A percentile compares a stretch with the other conserved stretches of the same genome.
Evolutionary conservation across 495 filamentous ascomycete species (phyloP).

Genomic region (Cenococcum geophilum): DNA sequence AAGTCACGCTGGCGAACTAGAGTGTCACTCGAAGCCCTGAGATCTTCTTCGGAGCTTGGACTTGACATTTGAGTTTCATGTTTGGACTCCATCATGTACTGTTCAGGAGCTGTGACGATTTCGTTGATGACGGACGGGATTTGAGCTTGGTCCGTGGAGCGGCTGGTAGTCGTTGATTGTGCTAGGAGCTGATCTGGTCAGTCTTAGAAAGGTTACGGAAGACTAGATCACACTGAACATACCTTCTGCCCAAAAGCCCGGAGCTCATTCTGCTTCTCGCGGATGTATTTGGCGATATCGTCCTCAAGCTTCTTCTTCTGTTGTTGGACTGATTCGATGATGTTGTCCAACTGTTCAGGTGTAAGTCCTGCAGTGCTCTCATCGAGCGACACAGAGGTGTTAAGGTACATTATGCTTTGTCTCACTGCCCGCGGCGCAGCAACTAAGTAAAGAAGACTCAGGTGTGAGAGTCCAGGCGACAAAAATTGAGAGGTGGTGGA

Average conservation of each 20-base stretch:
- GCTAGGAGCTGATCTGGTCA: slow-evolving; percentile 23
- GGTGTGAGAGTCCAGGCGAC: not conserved
- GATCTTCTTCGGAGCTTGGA: not conserved
- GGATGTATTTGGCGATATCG: slow-evolving; percentile 27
- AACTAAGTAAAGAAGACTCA: not conserved
- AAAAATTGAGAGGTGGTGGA: not conserved
- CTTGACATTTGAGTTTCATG: not conserved
- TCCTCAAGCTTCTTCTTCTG: slow-evolving; percentile 27
- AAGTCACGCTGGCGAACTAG: slow-evolving; percentile 28
- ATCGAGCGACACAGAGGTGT: not conserved
- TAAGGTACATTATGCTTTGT: slow-evolving; percentile 1
- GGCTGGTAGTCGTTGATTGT: slow-evolving; percentile 1
- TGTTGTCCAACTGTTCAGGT: slow-evolving; percentile 20
- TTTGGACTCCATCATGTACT: not conserved
- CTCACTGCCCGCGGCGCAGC: not conserved
- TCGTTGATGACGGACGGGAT: not conserved
- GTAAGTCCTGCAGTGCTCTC: slow-evolving; percentile 10
- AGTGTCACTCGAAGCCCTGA: slow-evolving; percentile 23
- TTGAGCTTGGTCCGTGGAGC: not conserved
- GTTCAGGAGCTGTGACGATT: not conserved
- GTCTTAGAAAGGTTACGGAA: not conserved
- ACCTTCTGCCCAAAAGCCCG: slow-evolving; percentile 20
- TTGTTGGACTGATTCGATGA: slow-evolving; percentile 20
- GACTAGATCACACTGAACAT: not conserved
- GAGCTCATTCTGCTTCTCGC: slow-evolving; percentile 27